Base-by-base conservation (phyloP, 768 basidiomycete genomes). In the Epithele typhae region DNA sequence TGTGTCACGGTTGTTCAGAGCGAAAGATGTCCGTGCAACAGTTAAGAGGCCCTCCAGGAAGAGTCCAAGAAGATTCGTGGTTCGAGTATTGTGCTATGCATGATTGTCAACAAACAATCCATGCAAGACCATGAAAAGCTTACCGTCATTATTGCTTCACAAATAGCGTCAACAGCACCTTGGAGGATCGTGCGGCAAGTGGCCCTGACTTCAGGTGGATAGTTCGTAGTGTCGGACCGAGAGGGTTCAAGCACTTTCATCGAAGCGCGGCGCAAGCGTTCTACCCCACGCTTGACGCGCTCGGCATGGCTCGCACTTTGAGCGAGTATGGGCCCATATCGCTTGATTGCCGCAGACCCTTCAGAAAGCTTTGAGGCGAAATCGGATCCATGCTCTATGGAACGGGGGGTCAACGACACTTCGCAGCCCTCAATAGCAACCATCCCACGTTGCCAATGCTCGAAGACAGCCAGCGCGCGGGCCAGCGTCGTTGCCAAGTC, bases 201-300 rank as follows among this genome's bases (percentile, higher is more conserved):
- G 25, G 35, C 33, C 27, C 21, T 42, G 8, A 52, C 45, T 4
- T 35, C 37, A 3, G 49, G 34, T 24, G 49, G 48, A n/a, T n/a
- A n/a, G n/a, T n/a, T n/a, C n/a, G n/a, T n/a, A n/a, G n/a, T n/a
- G n/a, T n/a, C n/a, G n/a, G n/a, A n/a, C n/a, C n/a, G n/a, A n/a
- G n/a, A n/a, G 4, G 51, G 34, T 33, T 83, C 82, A 15, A 84
- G 43, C n/a, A 71, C 52, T 38, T 74, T 77, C 27, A 78, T 55
- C 11, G 68, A 67, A 17, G 68, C 64, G 42, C 81, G 72, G n/a
- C 83, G 70, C 12, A 82, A 54, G 42, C 78, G 68, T 59, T 86
- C 85, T 10, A 87, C 51, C 0, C 80, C 76, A 21, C 83, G 73
- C 41, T 78, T 75, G 11, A 83, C 64, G 60, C 85, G 87, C 19